Conservation (phyloP, 2,329 filamentous ascomycete genomes). For the Leptographium flavum region DNA sequence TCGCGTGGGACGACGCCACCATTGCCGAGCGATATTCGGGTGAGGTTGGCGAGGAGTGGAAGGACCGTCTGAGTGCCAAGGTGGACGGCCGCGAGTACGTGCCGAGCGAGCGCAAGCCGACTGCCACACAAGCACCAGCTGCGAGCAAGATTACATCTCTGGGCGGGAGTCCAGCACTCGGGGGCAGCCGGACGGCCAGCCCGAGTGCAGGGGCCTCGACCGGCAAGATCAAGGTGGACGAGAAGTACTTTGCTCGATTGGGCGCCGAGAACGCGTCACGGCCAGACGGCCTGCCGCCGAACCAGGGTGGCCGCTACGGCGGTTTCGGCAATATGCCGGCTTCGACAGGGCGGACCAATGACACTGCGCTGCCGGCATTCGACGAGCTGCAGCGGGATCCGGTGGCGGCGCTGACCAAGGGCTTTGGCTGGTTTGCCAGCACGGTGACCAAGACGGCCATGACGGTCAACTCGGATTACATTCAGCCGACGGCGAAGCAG, state of each 20-base stretch:
- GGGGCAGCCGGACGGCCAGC: constrained; percentile 15
- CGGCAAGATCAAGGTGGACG: constrained; percentile 52
- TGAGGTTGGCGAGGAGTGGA: constrained; percentile 88
- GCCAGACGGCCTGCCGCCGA: constrained; percentile 62
- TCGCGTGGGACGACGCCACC: constrained; percentile 72
- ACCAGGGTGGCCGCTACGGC: constrained; percentile 79
- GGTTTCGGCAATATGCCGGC: constrained; percentile 75
- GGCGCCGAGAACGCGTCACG: constrained; percentile 71
- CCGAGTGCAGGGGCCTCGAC: constrained; percentile 9
- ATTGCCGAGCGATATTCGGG: constrained; percentile 85
- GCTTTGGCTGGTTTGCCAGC: constrained; percentile 85
- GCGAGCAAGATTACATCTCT: not conserved
- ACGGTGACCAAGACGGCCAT: constrained; percentile 85
- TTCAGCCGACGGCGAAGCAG: constrained; percentile 85
- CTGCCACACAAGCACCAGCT: constrained; percentile 21
- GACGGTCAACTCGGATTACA: constrained; percentile 78
- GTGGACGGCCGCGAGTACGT: constrained; percentile 82
- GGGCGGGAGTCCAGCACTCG: not conserved
- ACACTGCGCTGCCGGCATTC: constrained; percentile 45
- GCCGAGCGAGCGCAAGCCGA: constrained; percentile 42
- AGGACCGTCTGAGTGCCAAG: constrained; percentile 74
- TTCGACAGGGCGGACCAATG: constrained; percentile 28
- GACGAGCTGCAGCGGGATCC: constrained; percentile 88
- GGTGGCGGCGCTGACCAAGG: constrained; percentile 73
- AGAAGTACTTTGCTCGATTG: constrained; percentile 79